Base-by-base conservation (phyloP, 768 basidiomycete genomes). In the Suillus americanus region DNA sequence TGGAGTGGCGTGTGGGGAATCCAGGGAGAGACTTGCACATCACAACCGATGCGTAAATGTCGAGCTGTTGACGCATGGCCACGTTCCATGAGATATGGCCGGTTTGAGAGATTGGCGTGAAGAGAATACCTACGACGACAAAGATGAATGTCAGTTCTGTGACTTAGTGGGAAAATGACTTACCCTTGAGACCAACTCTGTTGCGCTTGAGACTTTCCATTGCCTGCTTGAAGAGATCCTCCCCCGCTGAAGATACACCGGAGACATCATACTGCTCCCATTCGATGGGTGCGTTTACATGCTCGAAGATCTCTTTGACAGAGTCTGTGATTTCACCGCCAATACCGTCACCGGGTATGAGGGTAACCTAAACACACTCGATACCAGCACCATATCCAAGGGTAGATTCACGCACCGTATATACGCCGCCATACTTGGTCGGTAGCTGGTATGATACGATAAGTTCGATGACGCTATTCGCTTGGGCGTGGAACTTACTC, bases 51-150 rank as follows among this genome's bases (percentile, higher is more conserved):
- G 97, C 97, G 78, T 98, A 99, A 70, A 99, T 99, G 78, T 99
- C 97, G 68, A 99, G 91, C 75, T 97, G 93, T 77, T 99, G 97
- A 69, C 97, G 92, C 95, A 99, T 99, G 67, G 97, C 97, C 65
- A 99, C 97, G 76, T 99, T 99, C 97, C 97, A 99, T 65, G 97
- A 99, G 68, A 97, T 95, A 79, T 99, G 97, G 3, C 95, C 96
- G 23, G 89, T 89, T 78, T 93, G 91, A 61, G 97, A 98, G 71
- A 97, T 94, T 69, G 96, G 97, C 51, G 97, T 99, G 83, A 96
- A 98, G 69, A 99, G 91, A 72, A 99, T 99, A 71, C 97, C 97
- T 99, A 66, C 53, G 41, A 16, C 33, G 35, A 33, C 33, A 43
- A 41, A 28, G 28, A 5, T 41, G 6, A 41, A 65, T 62, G 53